Percentiles rank a stretch among this genome's conserved stretches.
These are phyloP conservation scores for Austroboletus festivus DNA, from an alignment of 768 basidiomycete genomes.

Conservation along the genomic window DNA sequence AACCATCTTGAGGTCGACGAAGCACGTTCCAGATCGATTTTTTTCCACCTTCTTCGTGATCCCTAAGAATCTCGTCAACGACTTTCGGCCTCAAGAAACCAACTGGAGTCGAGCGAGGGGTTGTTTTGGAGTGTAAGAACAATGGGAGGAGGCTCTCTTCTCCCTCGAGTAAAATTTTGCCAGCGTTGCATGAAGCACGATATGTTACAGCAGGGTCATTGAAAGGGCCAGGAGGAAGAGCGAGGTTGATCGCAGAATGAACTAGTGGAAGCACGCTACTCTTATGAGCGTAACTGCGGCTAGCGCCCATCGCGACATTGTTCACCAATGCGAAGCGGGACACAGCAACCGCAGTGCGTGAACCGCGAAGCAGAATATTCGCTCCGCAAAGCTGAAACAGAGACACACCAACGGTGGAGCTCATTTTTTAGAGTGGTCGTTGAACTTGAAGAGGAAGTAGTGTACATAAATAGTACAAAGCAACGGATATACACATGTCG, in stretches of 20 bases:
- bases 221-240: constrained; percentile 25
- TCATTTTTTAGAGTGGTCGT: too few species aligned
- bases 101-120: constrained; percentile 10
- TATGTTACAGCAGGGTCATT: constrained; percentile 7
- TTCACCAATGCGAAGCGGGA: constrained; percentile 1
- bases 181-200: constrained; percentile 20
- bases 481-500: too few species aligned
- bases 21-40: constrained; percentile 20
- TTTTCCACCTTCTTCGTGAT: constrained; percentile 3
- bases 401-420: not conserved
- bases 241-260: constrained; percentile 24
- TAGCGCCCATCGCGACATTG: not conserved
- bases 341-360: not conserved
- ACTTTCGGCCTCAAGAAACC: constrained; percentile 21
- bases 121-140: constrained; percentile 8
- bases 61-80: constrained; percentile 9
- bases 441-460: too few species aligned
- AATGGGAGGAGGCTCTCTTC: constrained; percentile 23
- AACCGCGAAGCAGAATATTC: not conserved
- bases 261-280: constrained; percentile 22
- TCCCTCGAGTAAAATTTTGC: constrained; percentile 3
- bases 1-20: constrained; percentile 3
- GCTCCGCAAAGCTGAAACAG: not conserved
- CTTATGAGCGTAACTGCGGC: not conserved
- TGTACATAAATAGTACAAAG: too few species aligned